Evolutionary conservation across 208 protist genomes (phyloP).

Genomic region (Balamuthia mandrillaris): DNA sequence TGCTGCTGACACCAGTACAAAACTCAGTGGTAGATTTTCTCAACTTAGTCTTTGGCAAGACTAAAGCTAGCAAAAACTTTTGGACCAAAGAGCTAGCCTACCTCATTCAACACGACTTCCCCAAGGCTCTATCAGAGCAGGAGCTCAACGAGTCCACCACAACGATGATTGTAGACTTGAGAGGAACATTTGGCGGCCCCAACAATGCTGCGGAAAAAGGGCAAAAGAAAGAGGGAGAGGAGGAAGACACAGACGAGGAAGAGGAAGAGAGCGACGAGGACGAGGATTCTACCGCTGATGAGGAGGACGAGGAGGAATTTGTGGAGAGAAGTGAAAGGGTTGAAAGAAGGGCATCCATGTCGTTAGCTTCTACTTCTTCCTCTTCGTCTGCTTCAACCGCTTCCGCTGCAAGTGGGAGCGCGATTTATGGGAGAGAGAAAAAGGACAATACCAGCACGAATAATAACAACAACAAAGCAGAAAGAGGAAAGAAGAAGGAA

Average conservation of each 20-base stretch:
- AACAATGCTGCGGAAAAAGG: too few species aligned
- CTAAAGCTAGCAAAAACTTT: constrained; percentile 4
- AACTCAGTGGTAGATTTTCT: constrained; percentile 33
- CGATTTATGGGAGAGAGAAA: neutral
- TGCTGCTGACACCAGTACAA: constrained; percentile 38
- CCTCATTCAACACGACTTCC: neutral
- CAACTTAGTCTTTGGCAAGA: constrained; percentile 36
- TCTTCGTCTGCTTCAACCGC: neutral
- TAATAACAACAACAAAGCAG: neutral
- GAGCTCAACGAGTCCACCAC: too few species aligned
- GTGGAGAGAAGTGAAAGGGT: neutral
- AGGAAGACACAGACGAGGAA: constrained; percentile 2
- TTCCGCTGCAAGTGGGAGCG: neutral
- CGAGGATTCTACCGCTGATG: neutral
- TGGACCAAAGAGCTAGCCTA: neutral
- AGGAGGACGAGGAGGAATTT: neutral
- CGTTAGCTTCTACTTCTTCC: neutral
- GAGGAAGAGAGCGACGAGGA: constrained; percentile 21
- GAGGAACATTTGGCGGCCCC: too few species aligned
- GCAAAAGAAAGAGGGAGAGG: too few species aligned
- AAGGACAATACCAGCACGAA: neutral
- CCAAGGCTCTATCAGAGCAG: neutral
- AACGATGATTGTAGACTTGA: too few species aligned
- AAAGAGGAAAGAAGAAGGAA: neutral
- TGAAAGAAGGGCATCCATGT: neutral